Conservation (phyloP, 1,139 yeast species). For the Hyphopichia burtonii region DNA sequence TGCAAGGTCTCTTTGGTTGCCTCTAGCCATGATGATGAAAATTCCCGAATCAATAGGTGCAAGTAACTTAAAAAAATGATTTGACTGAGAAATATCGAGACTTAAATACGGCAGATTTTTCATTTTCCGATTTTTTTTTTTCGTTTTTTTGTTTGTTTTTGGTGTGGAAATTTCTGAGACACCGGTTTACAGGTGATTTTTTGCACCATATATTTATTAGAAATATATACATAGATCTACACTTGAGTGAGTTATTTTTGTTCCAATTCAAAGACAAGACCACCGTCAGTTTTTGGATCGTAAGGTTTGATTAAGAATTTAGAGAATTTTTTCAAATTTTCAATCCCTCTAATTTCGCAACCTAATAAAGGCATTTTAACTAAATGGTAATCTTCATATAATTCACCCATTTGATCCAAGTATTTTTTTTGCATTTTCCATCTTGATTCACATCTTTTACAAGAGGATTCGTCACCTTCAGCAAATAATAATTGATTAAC, state of each 20-base stretch:
- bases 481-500: slow-evolving; percentile 92
- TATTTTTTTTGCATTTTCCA: slow-evolving; percentile 96
- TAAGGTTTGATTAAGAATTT: slow-evolving; percentile 68
- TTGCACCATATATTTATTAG: too few species aligned
- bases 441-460: slow-evolving; percentile 89
- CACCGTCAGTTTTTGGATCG: slow-evolving; percentile 61
- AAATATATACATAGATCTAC: background rate
- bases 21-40: slow-evolving; percentile 99
- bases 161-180: too few species aligned
- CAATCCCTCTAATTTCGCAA: slow-evolving; percentile 88
- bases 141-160: background rate
- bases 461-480: slow-evolving; percentile 62
- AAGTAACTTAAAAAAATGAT: too few species aligned
- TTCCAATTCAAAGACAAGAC: slow-evolving; percentile 63
- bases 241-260: slow-evolving; percentile 34
- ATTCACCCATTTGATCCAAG: slow-evolving; percentile 88
- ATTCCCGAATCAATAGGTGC: too few species aligned
- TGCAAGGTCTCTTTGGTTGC: slow-evolving; percentile 94
- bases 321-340: slow-evolving; percentile 76
- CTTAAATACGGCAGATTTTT: background rate
- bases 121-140: background rate
- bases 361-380: slow-evolving; percentile 95
- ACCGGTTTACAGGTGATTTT: too few species aligned
- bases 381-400: slow-evolving; percentile 91
- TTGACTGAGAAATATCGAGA: background rate